Base-by-base conservation (phyloP, 495 filamentous ascomycete species). In the Symbiotaphrina buchneri region DNA sequence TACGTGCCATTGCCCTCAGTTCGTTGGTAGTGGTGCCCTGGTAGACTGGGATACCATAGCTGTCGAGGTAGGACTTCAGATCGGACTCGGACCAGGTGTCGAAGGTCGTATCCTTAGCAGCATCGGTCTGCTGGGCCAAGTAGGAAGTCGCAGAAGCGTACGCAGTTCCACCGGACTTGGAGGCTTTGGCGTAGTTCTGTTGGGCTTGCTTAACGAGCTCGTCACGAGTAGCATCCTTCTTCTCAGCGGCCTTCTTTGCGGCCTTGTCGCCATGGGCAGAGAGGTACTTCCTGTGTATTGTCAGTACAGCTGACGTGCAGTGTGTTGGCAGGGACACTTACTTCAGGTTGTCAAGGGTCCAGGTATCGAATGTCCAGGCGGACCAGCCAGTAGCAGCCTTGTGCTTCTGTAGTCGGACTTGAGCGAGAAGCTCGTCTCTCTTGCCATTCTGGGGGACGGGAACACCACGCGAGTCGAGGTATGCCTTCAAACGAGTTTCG, bases 291-390 rank as follows among this genome's bases (percentile, higher is more conserved):
- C 67, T 71, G 40, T 0, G 23, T n/a, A 24, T 26, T 20, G 36
- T 57, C 39, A 48, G 46, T 23, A 11, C 35, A 35, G 33, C 16
- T 34, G 23, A 34, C 33, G 21, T 17, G 13, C 8, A 4, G 5
- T 25, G 2, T 28, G 10, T 6, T n/a, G 32, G 2, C 22, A 28
- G 34, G 38, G 10, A 32, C 36, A 14, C 59, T 51, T 50, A 69
- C 67, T 68, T 71, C 24, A 90, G 51, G 47, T 80, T 76, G 17
- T 84, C 75, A 36, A 63, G 63, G 6, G 72, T 75, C 56, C 74
- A 76, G 30, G 80, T 81, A 41, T 87, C 76, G 49, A 82, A 87
- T 20, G 71, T 84, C 75, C 80, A 85, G 14, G 74, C 70, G 33
- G 56, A 73, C 54, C 62, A 83, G 22, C 69, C 70, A 38, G 59